phyloP scores from a whole-genome alignment of 1,139 yeast species.

The Chernovozyma sophiae-reginae region DNA sequence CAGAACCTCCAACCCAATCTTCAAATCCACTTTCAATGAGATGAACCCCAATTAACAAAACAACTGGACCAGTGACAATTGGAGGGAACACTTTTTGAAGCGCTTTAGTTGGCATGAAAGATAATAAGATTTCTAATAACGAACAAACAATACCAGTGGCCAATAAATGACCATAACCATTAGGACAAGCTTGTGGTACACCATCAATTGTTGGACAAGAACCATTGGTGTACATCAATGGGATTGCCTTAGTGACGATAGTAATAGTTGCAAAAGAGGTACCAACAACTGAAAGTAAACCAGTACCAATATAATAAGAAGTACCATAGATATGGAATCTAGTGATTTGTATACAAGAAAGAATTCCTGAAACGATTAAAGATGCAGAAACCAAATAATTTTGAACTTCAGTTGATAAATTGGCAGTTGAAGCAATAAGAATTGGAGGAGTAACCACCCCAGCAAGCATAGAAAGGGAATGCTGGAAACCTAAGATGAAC shows the following conservation, averaged over 20 bases:
- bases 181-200: constrained; percentile 72
- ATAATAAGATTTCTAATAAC: constrained; percentile 61
- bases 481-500: constrained; percentile 76
- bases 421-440: constrained; percentile 58
- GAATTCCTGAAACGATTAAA: constrained; percentile 68
- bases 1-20: constrained; percentile 89
- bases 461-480: constrained; percentile 84
- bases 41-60: constrained; percentile 69
- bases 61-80: constrained; percentile 89
- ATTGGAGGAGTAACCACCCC: constrained; percentile 88
- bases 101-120: constrained; percentile 69
- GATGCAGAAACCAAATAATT: constrained; percentile 78
- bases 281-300: constrained; percentile 83
- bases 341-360: constrained; percentile 75
- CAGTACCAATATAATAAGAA: constrained; percentile 78
- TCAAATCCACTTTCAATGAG: constrained; percentile 67
- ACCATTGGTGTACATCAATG: constrained; percentile 75
- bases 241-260: constrained; percentile 69
- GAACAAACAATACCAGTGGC: constrained; percentile 80
- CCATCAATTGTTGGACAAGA: constrained; percentile 66
- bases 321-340: constrained; percentile 72
- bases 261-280: constrained; percentile 85
- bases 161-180: constrained; percentile 81
- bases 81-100: constrained; percentile 81
- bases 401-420: constrained; percentile 44